Conservation (phyloP, 2,329 filamentous ascomycete species). For the Hymenoscyphus linearis region DNA sequence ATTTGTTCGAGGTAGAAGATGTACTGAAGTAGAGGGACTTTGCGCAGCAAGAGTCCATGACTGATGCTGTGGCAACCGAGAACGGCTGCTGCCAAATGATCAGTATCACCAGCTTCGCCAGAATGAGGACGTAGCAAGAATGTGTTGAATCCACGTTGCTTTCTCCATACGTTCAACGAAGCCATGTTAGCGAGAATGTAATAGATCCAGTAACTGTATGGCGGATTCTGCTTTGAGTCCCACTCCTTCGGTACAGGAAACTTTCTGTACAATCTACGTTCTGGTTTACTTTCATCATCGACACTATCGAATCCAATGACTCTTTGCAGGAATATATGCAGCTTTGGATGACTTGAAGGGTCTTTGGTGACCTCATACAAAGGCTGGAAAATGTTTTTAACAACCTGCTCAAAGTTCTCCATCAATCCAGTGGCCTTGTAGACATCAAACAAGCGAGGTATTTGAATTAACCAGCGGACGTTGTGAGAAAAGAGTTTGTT, state of each 20-base stretch:
- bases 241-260: conserved; percentile 87
- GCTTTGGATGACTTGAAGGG: conserved; percentile 79
- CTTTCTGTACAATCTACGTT: conserved; percentile 90
- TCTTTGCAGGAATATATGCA: conserved; percentile 89
- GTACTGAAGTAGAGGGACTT: conserved; percentile 92
- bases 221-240: conserved; percentile 90
- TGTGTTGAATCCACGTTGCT: conserved; percentile 89
- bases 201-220: conserved; percentile 99
- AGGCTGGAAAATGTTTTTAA: conserved; percentile 87
- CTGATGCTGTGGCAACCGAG: conserved; percentile 96
- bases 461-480: conserved; percentile 93
- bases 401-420: conserved; percentile 83
- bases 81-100: conserved; percentile 87
- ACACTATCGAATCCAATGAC: conserved; percentile 98
- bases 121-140: conserved; percentile 91
- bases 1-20: conserved; percentile 98
- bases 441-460: conserved; percentile 90
- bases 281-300: conserved; percentile 95
- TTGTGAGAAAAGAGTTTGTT: conserved; percentile 98
- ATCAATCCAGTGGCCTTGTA: conserved; percentile 88
- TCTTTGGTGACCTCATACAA: conserved; percentile 91
- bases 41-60: conserved; percentile 85
- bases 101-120: conserved; percentile 93
- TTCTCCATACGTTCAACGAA: conserved; percentile 87
- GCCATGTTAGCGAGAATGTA: conserved; percentile 92